Conservation (phyloP, 305 asterid genomes). For the Fraxinus floribunda region DNA sequence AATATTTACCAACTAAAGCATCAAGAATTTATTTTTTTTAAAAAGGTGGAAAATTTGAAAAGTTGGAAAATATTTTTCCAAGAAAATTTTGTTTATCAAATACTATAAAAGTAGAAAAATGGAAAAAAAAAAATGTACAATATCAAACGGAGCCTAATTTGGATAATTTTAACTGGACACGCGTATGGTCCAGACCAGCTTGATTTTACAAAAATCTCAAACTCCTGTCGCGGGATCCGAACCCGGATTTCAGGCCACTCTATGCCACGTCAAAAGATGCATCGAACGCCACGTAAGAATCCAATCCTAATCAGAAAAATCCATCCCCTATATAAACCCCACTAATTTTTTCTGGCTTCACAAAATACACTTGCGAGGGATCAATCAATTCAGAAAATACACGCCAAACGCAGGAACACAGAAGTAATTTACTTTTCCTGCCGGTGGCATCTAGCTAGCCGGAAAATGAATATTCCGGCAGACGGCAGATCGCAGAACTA, state of each 20-base stretch:
- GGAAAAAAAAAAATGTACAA: too few relatives aligned
- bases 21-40: too few relatives aligned
- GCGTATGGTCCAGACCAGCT: background rate
- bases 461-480: slow-evolving; percentile 56
- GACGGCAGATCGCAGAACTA: background rate
- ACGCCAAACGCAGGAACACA: background rate
- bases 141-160: background rate
- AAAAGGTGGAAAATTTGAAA: too few relatives aligned
- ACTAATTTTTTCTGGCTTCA: background rate
- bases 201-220: background rate
- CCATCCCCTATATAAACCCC: slow-evolving; percentile 41
- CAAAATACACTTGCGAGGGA: background rate
- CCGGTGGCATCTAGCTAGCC: slow-evolving; percentile 45
- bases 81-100: too few relatives aligned
- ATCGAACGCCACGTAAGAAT: slow-evolving; percentile 36
- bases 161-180: background rate
- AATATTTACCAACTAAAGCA: too few relatives aligned
- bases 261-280: slow-evolving; percentile 27
- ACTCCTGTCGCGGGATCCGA: slow-evolving; percentile 29
- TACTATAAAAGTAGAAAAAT: too few relatives aligned
- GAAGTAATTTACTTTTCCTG: background rate
- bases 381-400: background rate
- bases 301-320: slow-evolving; percentile 44
- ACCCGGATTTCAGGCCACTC: slow-evolving; percentile 30
- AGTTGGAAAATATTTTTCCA: too few relatives aligned